Evolutionary conservation across 129 eudicot species (phyloP).

Genomic region (Chrysanthemum seticuspe): DNA sequence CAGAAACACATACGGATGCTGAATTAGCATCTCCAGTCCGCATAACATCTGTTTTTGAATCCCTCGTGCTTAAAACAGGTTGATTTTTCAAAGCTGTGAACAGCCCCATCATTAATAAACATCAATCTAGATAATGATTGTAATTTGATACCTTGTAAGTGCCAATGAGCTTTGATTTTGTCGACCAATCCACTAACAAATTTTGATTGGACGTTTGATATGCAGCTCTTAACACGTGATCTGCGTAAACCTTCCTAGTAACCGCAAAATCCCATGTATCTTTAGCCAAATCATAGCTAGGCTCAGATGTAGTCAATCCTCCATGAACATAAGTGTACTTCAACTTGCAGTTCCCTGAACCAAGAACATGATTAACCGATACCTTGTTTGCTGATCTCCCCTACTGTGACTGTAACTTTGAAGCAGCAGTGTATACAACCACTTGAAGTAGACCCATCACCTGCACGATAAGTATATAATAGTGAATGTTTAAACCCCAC

Average conservation of each 20-base stretch:
- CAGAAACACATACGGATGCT: background rate
- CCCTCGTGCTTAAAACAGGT: background rate
- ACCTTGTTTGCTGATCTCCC: conserved; percentile 76
- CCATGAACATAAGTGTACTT: conserved; percentile 69
- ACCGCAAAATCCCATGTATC: conserved; percentile 87
- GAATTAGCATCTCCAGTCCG: background rate
- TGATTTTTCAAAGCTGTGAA: background rate
- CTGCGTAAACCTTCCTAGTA: conserved; percentile 59
- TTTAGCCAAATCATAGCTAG: conserved; percentile 68
- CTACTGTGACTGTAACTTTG: too few relatives aligned
- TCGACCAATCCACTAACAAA: conserved; percentile 76
- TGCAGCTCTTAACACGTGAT: conserved; percentile 60
- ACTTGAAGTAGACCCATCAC: too few relatives aligned
- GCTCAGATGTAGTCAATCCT: conserved; percentile 83
- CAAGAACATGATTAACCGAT: conserved; percentile 67
- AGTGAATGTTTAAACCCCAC: too few relatives aligned
- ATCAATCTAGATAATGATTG: background rate
- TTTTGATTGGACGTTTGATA: conserved; percentile 66
- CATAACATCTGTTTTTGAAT: background rate
- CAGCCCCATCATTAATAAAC: background rate
- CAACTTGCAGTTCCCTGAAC: conserved; percentile 65
- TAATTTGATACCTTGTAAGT: conserved; percentile 63
- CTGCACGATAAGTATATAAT: too few relatives aligned
- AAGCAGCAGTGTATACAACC: too few relatives aligned
- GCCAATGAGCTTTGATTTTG: conserved; percentile 63